Evolutionary conservation across 163 green algal genomes (phyloP).

Genomic region (Volvox carteri): DNA sequence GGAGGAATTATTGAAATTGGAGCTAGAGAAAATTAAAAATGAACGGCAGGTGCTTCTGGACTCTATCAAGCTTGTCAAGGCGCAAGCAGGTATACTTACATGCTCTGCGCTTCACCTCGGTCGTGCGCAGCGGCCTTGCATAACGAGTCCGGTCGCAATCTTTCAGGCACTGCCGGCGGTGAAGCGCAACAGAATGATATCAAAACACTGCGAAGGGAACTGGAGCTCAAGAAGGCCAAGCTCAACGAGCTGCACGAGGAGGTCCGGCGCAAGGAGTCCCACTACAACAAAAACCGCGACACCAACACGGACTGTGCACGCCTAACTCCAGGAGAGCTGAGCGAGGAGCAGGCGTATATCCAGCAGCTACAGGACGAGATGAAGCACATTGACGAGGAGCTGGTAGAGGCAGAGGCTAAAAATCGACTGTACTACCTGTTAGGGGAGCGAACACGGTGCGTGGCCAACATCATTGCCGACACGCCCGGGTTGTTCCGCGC

Average conservation of each 20-base stretch:
- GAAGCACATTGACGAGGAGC: conserved; percentile 83
- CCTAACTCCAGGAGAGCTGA: conserved; percentile 68
- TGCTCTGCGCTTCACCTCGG: neutral
- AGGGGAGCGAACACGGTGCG: conserved; percentile 65
- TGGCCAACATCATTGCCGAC: no score
- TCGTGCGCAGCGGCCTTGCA: neutral
- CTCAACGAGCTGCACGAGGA: conserved; percentile 88
- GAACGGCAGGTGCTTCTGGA: conserved; percentile 81
- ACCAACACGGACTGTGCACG: conserved; percentile 69
- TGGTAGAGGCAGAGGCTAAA: conserved; percentile 89
- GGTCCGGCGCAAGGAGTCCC: conserved; percentile 52
- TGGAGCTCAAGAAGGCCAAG: conserved; percentile 89
- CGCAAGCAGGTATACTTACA: conserved; percentile 62
- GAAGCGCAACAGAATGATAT: conserved; percentile 88
- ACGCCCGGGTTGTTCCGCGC: no score
- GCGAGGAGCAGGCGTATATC: conserved; percentile 71
- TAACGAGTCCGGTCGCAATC: neutral
- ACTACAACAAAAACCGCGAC: conserved; percentile 53
- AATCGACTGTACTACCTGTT: conserved; percentile 82
- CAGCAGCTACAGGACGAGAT: conserved; percentile 79
- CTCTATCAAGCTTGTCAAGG: conserved; percentile 73
- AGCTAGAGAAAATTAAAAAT: conserved; percentile 87
- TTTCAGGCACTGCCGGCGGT: conserved; percentile 74
- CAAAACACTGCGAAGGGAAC: conserved; percentile 74
- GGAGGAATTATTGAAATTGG: conserved; percentile 77